Evolutionary conservation across 2,329 filamentous ascomycete genomes (phyloP).

Genomic region (Clarireedia hainanense): DNA sequence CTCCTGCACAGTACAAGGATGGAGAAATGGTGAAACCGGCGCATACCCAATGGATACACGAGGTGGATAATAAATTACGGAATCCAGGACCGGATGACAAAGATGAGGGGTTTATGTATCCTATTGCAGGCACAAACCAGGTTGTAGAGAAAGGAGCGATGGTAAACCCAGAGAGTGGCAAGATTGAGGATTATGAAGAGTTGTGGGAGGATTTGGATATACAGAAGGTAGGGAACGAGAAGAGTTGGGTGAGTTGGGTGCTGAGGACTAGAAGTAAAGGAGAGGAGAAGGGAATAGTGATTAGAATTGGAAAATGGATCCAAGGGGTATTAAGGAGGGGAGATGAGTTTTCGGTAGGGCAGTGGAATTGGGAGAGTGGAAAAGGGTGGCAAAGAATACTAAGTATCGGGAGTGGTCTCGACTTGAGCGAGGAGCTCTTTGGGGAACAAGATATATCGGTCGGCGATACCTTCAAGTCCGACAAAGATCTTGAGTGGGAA

Average conservation of each 20-base stretch:
- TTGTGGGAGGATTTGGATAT: conserved; percentile 27
- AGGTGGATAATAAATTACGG: conserved; percentile 22
- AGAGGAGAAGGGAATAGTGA: conserved; percentile 14
- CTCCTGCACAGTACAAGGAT: conserved; percentile 10
- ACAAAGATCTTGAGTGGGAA: conserved; percentile 11
- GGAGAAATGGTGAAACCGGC: conserved; percentile 11
- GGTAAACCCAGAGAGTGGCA: conserved; percentile 24
- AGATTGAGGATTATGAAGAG: conserved; percentile 27
- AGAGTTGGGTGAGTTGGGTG: conserved; percentile 18
- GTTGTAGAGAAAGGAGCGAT: conserved; percentile 27
- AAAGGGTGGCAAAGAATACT: conserved; percentile 9
- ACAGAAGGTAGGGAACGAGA: not conserved
- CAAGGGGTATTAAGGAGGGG: conserved; percentile 17
- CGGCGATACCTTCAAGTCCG: conserved; percentile 2
- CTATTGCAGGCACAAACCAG: conserved; percentile 14
- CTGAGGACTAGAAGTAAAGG: conserved; percentile 9
- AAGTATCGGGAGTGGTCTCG: conserved; percentile 5
- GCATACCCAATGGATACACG: conserved; percentile 26
- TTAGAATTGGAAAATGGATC: conserved; percentile 17
- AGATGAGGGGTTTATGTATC: conserved; percentile 29
- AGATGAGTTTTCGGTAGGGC: conserved; percentile 12
- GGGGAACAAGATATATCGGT: not conserved
- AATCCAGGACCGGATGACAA: conserved; percentile 13
- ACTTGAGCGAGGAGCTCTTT: not conserved
- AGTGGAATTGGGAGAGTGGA: conserved; percentile 16